A percentile compares a stretch with the other conserved stretches of the same genome.
Evolutionary conservation across 1,139 yeast genomes (phyloP).

Genomic region (Pichia sp.): DNA sequence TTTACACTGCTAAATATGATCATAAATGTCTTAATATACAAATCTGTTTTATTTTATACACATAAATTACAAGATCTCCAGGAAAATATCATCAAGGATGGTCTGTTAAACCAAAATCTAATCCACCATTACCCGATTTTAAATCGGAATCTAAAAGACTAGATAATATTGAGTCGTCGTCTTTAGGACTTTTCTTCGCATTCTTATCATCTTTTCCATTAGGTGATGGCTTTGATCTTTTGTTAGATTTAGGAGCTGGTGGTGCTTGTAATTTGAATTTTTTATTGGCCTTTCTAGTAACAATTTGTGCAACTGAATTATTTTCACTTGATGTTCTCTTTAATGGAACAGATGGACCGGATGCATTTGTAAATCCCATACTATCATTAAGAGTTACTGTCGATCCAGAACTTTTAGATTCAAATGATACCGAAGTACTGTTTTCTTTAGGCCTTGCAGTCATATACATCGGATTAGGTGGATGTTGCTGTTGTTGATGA

Average conservation of each 20-base stretch:
- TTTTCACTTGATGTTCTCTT: constrained; percentile 6
- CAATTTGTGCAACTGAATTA: constrained; percentile 4
- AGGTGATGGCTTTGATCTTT: background rate
- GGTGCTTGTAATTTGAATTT: constrained; percentile 16
- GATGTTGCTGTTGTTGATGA: background rate
- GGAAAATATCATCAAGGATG: too few relatives aligned
- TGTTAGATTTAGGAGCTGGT: constrained; percentile 7
- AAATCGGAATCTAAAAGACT: too few relatives aligned
- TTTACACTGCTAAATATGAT: too few relatives aligned
- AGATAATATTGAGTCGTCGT: too few relatives aligned
- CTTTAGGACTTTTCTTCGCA: background rate
- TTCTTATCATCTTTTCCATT: background rate
- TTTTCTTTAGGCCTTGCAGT: background rate
- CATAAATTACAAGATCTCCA: too few relatives aligned
- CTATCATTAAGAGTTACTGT: too few relatives aligned
- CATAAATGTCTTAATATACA: too few relatives aligned
- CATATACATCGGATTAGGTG: background rate
- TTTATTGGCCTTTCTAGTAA: constrained; percentile 5
- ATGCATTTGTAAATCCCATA: background rate
- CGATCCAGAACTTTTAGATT: too few relatives aligned
- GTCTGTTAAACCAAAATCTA: too few relatives aligned
- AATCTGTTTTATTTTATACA: too few relatives aligned
- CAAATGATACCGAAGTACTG: background rate
- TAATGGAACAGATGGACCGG: background rate
- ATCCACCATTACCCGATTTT: too few relatives aligned